A percentile compares a stretch with the other conserved stretches of the same genome.
Evolutionary conservation across 306 rosid genomes (phyloP).

Genomic region (Hippophae gyantsensis): DNA sequence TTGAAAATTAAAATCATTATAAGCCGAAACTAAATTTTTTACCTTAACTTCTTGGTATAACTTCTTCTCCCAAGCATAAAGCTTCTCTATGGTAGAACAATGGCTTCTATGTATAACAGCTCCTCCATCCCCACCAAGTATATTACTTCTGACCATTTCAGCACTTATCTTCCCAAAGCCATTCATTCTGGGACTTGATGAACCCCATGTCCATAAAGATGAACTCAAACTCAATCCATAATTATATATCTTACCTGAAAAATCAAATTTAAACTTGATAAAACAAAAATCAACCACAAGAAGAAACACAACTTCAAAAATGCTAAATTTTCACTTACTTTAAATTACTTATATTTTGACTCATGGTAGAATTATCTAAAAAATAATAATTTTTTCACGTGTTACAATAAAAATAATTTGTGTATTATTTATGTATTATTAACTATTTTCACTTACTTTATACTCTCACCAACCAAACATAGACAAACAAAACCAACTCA

Average conservation of each 20-base stretch:
- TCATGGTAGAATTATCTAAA: too few species aligned
- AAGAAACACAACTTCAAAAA: background rate
- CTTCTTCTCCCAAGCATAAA: constrained; percentile 93
- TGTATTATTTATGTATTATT: too few species aligned
- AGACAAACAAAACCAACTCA: too few species aligned
- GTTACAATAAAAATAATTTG: too few species aligned
- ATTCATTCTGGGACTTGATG: constrained; percentile 38
- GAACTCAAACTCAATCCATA: constrained; percentile 66
- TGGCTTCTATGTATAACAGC: constrained; percentile 42
- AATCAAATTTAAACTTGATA: background rate
- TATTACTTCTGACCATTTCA: constrained; percentile 28
- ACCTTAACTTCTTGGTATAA: constrained; percentile 87
- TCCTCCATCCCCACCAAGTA: constrained; percentile 24
- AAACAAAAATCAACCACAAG: background rate
- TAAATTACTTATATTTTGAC: too few species aligned
- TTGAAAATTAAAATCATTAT: too few species aligned
- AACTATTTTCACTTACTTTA: too few species aligned
- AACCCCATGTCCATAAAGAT: constrained; percentile 62
- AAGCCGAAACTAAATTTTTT: constrained; percentile 2
- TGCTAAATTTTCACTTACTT: too few species aligned
- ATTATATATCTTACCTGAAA: constrained; percentile 55
- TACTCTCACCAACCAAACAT: too few species aligned
- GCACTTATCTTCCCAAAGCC: constrained; percentile 45
- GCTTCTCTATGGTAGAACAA: constrained; percentile 74
- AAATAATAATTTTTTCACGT: too few species aligned